These are phyloP conservation scores for Eucalyptus erythrocorys DNA, from an alignment of 345 rosid species.

Conservation along the genomic window DNA sequence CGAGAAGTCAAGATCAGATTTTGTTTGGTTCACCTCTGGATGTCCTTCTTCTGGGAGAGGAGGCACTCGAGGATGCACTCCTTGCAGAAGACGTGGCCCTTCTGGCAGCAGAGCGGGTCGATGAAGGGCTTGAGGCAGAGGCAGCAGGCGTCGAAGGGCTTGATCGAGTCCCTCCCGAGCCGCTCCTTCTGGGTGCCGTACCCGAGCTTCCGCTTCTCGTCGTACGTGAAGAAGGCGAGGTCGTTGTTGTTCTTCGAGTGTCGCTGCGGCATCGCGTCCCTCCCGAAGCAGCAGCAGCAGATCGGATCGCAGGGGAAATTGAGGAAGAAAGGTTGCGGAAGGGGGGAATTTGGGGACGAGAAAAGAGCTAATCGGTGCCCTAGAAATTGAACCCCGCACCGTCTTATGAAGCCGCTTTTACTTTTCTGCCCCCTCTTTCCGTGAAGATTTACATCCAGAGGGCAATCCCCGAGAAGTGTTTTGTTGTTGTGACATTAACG, in stretches of 20 bases:
- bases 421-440: not conserved
- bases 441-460: not conserved
- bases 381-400: not conserved
- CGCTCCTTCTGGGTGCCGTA: conserved; percentile 97
- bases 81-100: conserved; percentile 84
- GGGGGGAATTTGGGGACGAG: not conserved
- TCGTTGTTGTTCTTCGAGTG: conserved; percentile 98
- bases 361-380: not conserved
- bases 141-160: conserved; percentile 90
- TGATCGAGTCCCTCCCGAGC: conserved; percentile 86
- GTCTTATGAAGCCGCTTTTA: not conserved
- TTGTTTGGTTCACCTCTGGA: conserved; percentile 28
- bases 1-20: too few species aligned
- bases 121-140: conserved; percentile 92
- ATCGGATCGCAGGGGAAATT: not conserved
- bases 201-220: conserved; percentile 88
- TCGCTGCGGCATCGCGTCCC: conserved; percentile 48
- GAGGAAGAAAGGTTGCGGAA: not conserved
- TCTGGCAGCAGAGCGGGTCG: conserved; percentile 84
- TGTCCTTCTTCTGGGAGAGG: conserved; percentile 83
- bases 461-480: rapidly evolving
- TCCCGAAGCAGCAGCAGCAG: not conserved
- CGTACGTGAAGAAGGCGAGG: conserved; percentile 94
- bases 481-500: not conserved
- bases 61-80: conserved; percentile 91